Conservation (phyloP, 257 asterid genomes). For the Prunella vulgaris region DNA sequence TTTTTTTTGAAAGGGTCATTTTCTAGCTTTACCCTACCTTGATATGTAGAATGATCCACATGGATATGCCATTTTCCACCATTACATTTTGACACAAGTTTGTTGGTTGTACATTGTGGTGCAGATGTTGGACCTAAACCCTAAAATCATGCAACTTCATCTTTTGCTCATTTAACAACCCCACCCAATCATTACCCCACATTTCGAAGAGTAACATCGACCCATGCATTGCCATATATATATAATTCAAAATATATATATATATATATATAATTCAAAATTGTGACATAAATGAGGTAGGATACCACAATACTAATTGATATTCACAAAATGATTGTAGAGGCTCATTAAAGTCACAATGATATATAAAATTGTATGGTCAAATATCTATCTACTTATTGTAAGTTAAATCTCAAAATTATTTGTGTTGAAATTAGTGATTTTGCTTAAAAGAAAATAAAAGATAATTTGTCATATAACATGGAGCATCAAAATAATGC, state of each 20-base stretch:
- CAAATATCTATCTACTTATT: not conserved
- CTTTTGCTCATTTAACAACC: slow-evolving; percentile 16
- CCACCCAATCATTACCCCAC: slow-evolving; percentile 9
- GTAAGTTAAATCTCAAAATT: not conserved
- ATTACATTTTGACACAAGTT: slow-evolving; percentile 15
- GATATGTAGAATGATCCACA: slow-evolving; percentile 20
- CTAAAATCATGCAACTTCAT: not conserved
- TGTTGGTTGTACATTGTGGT: slow-evolving; percentile 14
- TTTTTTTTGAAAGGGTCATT: slow-evolving; percentile 14
- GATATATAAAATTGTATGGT: not conserved
- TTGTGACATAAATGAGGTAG: slow-evolving; percentile 8
- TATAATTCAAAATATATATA: not conserved
- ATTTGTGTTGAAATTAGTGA: not conserved
- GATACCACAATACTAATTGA: not conserved
- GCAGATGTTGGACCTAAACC: slow-evolving; percentile 23
- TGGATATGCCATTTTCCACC: slow-evolving; percentile 24
- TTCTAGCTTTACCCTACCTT: slow-evolving; percentile 7
- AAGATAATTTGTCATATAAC: not conserved
- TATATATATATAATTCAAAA: not conserved
- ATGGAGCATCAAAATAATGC: too few relatives aligned
- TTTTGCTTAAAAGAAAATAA: not conserved
- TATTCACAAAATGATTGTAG: slow-evolving; percentile 11
- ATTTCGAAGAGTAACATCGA: not conserved
- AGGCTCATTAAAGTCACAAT: not conserved
- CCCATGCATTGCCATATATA: too few relatives aligned